phyloP scores from a whole-genome alignment of 176 grass and related monocot genomes.

The Areca catechu region DNA sequence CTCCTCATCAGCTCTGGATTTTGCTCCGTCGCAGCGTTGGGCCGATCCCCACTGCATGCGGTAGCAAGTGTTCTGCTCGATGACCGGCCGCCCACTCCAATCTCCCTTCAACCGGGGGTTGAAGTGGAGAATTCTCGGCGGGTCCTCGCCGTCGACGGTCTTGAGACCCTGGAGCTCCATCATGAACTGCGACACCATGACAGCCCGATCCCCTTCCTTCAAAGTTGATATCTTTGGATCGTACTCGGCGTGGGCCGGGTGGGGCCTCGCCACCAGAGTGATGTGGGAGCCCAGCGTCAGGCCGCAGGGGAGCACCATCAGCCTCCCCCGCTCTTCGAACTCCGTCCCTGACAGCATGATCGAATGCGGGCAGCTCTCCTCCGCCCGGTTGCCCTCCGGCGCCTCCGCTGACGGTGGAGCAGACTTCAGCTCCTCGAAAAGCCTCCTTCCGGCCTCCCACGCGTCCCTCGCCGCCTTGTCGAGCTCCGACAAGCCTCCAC shows the following conservation, averaged over 20 bases:
- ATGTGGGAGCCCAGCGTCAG: constrained; percentile 86
- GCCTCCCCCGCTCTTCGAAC: constrained; percentile 40
- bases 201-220: constrained; percentile 50
- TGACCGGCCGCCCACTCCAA: constrained; percentile 86
- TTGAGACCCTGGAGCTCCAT: constrained; percentile 89
- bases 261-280: constrained; percentile 64
- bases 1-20: constrained; percentile 71
- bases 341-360: constrained; percentile 44
- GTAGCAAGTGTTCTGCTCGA: constrained; percentile 99
- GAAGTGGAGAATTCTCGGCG: constrained; percentile 88
- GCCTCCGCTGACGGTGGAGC: constrained; percentile 5
- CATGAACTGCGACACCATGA: constrained; percentile 99
- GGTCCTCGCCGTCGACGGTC: constrained; percentile 86
- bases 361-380: constrained; percentile 71
- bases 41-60: constrained; percentile 91
- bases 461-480: constrained; percentile 32
- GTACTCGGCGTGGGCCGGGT: constrained; percentile 46
- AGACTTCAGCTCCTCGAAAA: constrained; percentile 26
- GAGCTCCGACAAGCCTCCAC: constrained; percentile 15
- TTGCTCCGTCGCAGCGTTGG: constrained; percentile 71
- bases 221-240: constrained; percentile 75
- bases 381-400: constrained; percentile 10
- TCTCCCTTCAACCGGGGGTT: constrained; percentile 86
- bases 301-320: constrained; percentile 80
- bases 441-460: constrained; percentile 26